Evolutionary conservation across 148 eudicot genomes (phyloP), one percentile per base, ranked within the genome.

Genomic region (Cornus suecica): DNA sequence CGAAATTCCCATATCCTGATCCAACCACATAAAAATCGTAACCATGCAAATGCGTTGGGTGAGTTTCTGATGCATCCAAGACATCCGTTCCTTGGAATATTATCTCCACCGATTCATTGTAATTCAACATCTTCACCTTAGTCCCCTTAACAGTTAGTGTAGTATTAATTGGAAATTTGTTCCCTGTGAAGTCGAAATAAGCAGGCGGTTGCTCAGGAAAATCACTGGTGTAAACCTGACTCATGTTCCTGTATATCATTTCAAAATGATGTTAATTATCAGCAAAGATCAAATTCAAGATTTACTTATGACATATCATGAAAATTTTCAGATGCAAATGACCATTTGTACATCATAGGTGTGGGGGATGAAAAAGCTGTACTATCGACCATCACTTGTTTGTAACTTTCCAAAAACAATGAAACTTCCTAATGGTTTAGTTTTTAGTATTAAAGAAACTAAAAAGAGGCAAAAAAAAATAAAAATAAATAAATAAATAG

Each of bases 191-290:
- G 42, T 76, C 32, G 22, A 37, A 77, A 9, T 23, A 10, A 25
- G 22, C 10, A 30, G 37, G 2, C 1, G 79, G 79, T 2, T 68
- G 58, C 5, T 60, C 56, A 16, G 79, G 79, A 51, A 76, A 76
- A 56, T 62, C 74, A 3, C 56, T 15, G 25, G 63, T 28, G 41
- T 58, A 76, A 24, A 76, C 74, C 29, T 56, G 54, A 25, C 72
- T 76, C 20, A 68, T 24, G 27, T 68, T 68, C 66, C 66, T 54
- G 48, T 16, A 76, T 29, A 16, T 60, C 42, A 37, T 37, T 3
- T n/a, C 13, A 48, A 11, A 48, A 48, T 48, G 54, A 16, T 48
- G 20, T 13, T 48, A 48, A 48, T 48, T 48, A 48, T 16, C 15
- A 2, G 1, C 52, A 45, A 32, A 3, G 37, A 32, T 8, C 37